These are phyloP conservation scores for Neofusicoccum parvum DNA, from an alignment of 2,329 filamentous ascomycete species.

Conservation along the genomic window DNA sequence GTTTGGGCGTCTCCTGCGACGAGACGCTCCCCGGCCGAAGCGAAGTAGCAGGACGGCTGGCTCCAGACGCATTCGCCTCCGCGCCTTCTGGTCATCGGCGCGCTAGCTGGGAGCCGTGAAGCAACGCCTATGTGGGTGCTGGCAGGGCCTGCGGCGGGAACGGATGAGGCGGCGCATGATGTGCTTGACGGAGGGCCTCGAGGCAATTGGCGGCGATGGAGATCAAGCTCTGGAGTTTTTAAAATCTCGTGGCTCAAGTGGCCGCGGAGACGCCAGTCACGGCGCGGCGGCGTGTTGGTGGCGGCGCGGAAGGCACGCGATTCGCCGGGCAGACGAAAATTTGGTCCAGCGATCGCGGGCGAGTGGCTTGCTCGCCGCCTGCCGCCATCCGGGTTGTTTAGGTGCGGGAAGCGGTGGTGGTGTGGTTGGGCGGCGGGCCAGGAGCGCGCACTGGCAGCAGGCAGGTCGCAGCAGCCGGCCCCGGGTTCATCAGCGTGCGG, in stretches of 20 bases:
- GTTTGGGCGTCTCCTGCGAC: background rate
- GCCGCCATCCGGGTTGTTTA: conserved; percentile 1
- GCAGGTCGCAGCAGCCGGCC: background rate
- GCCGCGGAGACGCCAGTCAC: background rate
- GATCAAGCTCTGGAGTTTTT: conserved; percentile 9
- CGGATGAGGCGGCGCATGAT: background rate
- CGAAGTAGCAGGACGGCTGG: conserved; percentile 10
- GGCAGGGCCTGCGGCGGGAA: background rate
- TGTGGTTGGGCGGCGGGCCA: background rate
- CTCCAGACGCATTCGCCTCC: conserved; percentile 13
- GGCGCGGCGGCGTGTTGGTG: conserved; percentile 8
- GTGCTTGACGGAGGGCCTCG: background rate
- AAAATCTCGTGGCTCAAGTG: background rate
- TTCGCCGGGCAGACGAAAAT: conserved; percentile 1
- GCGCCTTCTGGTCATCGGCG: background rate
- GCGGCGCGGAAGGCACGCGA: background rate
- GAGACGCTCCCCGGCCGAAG: conserved; percentile 5
- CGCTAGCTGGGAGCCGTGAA: conserved; percentile 3
- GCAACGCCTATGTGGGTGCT: background rate
- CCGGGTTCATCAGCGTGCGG: background rate
- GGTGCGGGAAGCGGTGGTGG: background rate
- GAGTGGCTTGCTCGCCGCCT: background rate
- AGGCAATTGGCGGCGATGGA: background rate
- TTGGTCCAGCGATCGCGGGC: conserved; percentile 1
- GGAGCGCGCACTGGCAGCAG: background rate